A percentile compares a stretch with the other conserved stretches of the same genome.
phyloP scores from a whole-genome alignment of 2,329 filamentous ascomycete genomes.

The Stagonosporopsis rhizophila region DNA sequence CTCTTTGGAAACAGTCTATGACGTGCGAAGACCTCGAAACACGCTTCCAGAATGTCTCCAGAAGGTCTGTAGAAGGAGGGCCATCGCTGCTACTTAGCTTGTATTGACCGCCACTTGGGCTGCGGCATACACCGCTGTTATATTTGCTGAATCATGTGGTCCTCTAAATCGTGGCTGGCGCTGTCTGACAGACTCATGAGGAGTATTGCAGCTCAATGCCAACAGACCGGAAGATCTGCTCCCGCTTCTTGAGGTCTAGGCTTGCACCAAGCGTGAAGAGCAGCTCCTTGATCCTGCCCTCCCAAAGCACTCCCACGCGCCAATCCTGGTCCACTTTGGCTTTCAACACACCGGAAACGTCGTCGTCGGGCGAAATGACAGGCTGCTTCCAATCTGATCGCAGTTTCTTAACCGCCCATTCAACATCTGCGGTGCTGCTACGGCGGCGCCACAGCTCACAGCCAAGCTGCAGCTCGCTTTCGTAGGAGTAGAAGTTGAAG shows the following conservation, averaged over 20 bases:
- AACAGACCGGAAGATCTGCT: slow-evolving; percentile 78
- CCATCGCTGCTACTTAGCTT: slow-evolving; percentile 12
- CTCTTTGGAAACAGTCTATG: slow-evolving; percentile 26
- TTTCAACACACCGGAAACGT: slow-evolving; percentile 87
- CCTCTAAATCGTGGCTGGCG: slow-evolving; percentile 9
- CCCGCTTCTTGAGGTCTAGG: slow-evolving; percentile 77
- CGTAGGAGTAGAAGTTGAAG: slow-evolving; percentile 98
- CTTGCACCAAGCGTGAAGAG: slow-evolving; percentile 89
- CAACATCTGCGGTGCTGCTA: slow-evolving; percentile 48
- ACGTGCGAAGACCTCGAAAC: slow-evolving; percentile 21
- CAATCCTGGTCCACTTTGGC: slow-evolving; percentile 87
- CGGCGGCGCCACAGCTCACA: slow-evolving; percentile 87
- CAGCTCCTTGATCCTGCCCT: slow-evolving; percentile 89
- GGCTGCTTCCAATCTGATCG: slow-evolving; percentile 51
- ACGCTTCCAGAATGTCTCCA: slow-evolving; percentile 32
- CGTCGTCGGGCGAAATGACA: slow-evolving; percentile 58
- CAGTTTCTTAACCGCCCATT: slow-evolving; percentile 54
- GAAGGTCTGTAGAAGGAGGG: slow-evolving; percentile 22
- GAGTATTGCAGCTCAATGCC: slow-evolving; percentile 85
- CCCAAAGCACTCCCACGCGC: slow-evolving; percentile 87
- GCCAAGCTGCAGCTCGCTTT: slow-evolving; percentile 90
- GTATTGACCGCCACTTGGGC: slow-evolving; percentile 15
- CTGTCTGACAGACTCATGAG: slow-evolving; percentile 59
- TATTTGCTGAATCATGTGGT: slow-evolving; percentile 10
- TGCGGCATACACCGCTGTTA: slow-evolving; percentile 9